Evolutionary conservation across 495 filamentous ascomycete genomes (phyloP), one percentile per base, ranked within the genome.

Genomic region (Terfezia claveryi): DNA sequence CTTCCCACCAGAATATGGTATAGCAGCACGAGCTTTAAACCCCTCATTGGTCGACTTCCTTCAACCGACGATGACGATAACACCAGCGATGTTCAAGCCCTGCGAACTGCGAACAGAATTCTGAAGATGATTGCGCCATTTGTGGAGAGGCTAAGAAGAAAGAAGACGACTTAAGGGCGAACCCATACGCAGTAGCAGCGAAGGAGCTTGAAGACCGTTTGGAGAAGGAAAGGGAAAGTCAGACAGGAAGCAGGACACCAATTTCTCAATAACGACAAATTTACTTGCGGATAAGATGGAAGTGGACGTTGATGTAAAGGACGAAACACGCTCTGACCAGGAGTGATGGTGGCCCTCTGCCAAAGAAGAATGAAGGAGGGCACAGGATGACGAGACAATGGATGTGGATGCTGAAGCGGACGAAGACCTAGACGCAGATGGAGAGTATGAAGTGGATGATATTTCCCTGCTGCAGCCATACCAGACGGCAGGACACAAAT

Each of bases 61-160:
- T 38, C 49, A 23, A 27, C 38, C 37, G 41, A 27, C 11, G 16
- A 38, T 16, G 9, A 12, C 16, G 17, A 10, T 8, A 32, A 37
- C 23, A 62, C 55, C 32, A 50, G 52, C 38, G 57, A 62, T 52
- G 17, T 41, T 20, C 51, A 52, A 12, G 58, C 27, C 16, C 23
- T 44, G 10, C 49, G 36, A 14, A 51, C 85, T 32, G 89, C 82
- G 12, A 93, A 89, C 65, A 75, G 85, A 49, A 87, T 95, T 52
- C 73, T 94, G 56, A 86, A 84, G 66, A 75, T 78, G 4, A 74
- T 94, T 23, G 82, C 91, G 64, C 76, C 78, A 16, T 73, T 77
- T 41, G 70, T 94, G 8, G 85, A 93, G 65, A 80, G 50, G 85
- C 86, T 2, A 69, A 83, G 49, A 73, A 75, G 52, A 84, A 83